Conservation (phyloP, 495 filamentous ascomycete species). For the Xylaria nigripes region DNA sequence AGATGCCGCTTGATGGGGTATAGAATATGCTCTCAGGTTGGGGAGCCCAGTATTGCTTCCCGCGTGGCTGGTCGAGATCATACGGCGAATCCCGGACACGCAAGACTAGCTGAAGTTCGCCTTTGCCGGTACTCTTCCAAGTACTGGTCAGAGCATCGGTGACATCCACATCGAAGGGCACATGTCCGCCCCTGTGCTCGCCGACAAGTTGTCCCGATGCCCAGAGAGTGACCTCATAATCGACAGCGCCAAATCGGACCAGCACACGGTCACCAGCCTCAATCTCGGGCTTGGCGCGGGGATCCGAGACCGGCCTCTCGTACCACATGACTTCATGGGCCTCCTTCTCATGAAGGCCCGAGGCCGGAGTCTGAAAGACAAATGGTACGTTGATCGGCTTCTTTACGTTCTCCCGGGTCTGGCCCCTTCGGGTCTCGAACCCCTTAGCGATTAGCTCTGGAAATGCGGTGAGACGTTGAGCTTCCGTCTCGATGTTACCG, state of each 20-base stretch:
- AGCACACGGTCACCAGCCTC: slow-evolving; percentile 36
- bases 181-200: slow-evolving; percentile 52
- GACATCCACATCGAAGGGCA: slow-evolving; percentile 48
- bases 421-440: slow-evolving; percentile 18
- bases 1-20: slow-evolving; percentile 54
- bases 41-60: slow-evolving; percentile 38
- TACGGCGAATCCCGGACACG: slow-evolving; percentile 39
- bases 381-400: slow-evolving; percentile 48
- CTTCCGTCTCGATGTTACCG: slow-evolving; percentile 11
- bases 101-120: slow-evolving; percentile 16
- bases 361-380: slow-evolving; percentile 50
- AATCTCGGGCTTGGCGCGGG: slow-evolving; percentile 29
- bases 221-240: slow-evolving; percentile 54
- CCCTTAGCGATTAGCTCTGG: slow-evolving; percentile 26
- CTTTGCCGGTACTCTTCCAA: slow-evolving; percentile 21
- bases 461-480: slow-evolving; percentile 23
- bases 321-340: slow-evolving; percentile 57
- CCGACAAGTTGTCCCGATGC: slow-evolving; percentile 44
- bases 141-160: slow-evolving; percentile 38
- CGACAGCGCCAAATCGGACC: slow-evolving; percentile 53
- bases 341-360: slow-evolving; percentile 44
- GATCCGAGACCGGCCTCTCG: slow-evolving; percentile 41
- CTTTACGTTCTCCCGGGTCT: slow-evolving; percentile 25
- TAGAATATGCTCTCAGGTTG: slow-evolving; percentile 55
- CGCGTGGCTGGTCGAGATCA: slow-evolving; percentile 42